Percentiles rank a stretch among this genome's conserved stretches.
Conservation (phyloP, 352 stramenopile species). For the Detonula confervacea region DNA sequence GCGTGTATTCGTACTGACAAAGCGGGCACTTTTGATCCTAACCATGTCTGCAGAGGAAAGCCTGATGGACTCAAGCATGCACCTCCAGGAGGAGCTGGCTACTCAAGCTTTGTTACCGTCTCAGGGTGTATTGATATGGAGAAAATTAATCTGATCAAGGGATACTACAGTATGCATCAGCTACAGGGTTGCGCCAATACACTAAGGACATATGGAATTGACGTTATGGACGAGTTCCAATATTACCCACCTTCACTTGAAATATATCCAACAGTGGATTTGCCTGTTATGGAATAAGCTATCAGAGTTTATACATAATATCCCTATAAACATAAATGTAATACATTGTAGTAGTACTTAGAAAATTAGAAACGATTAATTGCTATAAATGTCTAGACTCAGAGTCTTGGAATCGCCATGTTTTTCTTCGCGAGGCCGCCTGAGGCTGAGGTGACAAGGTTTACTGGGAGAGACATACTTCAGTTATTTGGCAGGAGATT, state of each 20-base stretch:
- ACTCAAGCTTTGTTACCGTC: constrained; percentile 42
- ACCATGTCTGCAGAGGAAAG: constrained; percentile 37
- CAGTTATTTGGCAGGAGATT: no score
- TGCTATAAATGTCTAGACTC: no score
- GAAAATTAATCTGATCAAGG: constrained; percentile 25
- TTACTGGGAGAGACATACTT: no score
- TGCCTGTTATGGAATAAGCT: no score
- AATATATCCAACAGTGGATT: constrained; percentile 49
- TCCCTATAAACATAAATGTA: no score
- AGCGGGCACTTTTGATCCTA: constrained; percentile 44
- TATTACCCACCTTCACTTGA: constrained; percentile 50
- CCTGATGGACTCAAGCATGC: constrained; percentile 39
- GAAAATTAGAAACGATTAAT: no score
- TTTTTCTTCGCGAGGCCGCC: no score
- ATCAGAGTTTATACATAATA: no score
- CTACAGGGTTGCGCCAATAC: constrained; percentile 50
- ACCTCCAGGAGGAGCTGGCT: constrained; percentile 36
- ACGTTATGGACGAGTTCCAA: constrained; percentile 54
- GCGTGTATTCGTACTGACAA: constrained; percentile 40
- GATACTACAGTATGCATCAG: constrained; percentile 50
- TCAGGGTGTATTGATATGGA: constrained; percentile 48
- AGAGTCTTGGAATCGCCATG: no score
- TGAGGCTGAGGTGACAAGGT: no score
- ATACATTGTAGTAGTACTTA: no score
- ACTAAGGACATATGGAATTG: constrained; percentile 50